Percentiles rank a stretch among this genome's conserved stretches.
Evolutionary conservation across 805 yeast species (phyloP).

Genomic region (Hanseniaspora clermontiae): DNA sequence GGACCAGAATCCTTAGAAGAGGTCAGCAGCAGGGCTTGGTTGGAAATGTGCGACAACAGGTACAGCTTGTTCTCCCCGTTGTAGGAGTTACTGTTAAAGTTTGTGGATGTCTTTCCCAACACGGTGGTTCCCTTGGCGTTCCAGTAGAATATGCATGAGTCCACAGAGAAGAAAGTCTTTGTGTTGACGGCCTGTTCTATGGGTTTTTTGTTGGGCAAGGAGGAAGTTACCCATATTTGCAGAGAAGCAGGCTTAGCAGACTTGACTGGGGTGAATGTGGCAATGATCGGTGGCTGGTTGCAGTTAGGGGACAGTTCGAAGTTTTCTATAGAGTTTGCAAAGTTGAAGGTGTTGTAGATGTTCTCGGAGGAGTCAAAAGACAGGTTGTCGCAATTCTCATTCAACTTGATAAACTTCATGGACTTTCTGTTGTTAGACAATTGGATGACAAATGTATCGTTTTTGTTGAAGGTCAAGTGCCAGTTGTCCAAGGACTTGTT

Average conservation of each 20-base stretch:
- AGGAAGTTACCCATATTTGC: conserved; percentile 44
- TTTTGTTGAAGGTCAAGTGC: conserved; percentile 34
- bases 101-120: conserved; percentile 86
- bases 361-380: conserved; percentile 44
- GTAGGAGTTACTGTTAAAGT: conserved; percentile 91
- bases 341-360: conserved; percentile 32
- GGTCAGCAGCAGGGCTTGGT: conserved; percentile 76
- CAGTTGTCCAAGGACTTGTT: conserved; percentile 80
- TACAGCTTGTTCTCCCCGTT: conserved; percentile 94
- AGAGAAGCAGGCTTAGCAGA: conserved; percentile 83
- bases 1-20: conserved; percentile 82
- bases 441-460: conserved; percentile 26
- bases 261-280: conserved; percentile 79
- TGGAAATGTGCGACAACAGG: conserved; percentile 68
- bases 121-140: conserved; percentile 87
- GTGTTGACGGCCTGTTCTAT: conserved; percentile 39
- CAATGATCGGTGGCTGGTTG: conserved; percentile 80
- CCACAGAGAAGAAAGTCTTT: conserved; percentile 90
- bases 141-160: conserved; percentile 85
- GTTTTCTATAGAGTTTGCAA: conserved; percentile 18
- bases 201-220: conserved; percentile 43
- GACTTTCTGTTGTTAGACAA: conserved; percentile 19
- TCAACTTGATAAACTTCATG: conserved; percentile 31
- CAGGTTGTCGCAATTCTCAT: conserved; percentile 35
- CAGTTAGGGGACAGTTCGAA: conserved; percentile 55